Conservation (phyloP, 345 rosid species). For the Lepidium sativum region DNA sequence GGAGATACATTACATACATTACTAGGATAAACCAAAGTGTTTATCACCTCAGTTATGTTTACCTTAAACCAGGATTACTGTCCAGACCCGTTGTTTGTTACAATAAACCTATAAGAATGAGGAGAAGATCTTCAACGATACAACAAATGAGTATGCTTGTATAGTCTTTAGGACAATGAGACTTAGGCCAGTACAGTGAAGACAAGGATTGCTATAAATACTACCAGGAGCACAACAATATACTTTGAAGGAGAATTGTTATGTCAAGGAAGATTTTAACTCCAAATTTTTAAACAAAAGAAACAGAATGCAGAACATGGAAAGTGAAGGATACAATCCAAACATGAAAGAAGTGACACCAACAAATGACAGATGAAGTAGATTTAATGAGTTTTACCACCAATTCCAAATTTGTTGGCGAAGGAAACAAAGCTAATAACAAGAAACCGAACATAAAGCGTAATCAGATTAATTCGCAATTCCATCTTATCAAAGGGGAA, state of each 20-base stretch:
- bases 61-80: constrained; percentile 70
- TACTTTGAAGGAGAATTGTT: constrained; percentile 44
- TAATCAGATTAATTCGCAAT: background rate
- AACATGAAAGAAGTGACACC: constrained; percentile 61
- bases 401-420: too few relatives aligned
- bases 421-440: too few relatives aligned
- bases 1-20: too few relatives aligned
- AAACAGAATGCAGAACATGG: constrained; percentile 2
- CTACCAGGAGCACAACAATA: constrained; percentile 52
- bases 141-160: background rate
- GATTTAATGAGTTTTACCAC: too few relatives aligned
- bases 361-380: too few relatives aligned
- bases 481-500: background rate
- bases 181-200: constrained; percentile 97
- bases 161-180: background rate
- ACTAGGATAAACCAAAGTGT: too few relatives aligned
- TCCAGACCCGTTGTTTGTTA: constrained; percentile 85
- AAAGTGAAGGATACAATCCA: constrained; percentile 90
- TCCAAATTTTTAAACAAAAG: background rate
- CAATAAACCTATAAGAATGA: constrained; percentile 54
- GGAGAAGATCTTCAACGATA: background rate
- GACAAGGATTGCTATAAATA: constrained; percentile 69
- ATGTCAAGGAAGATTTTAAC: constrained; percentile 41
- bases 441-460: too few relatives aligned
- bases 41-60: constrained; percentile 1